Evolutionary conservation across 2,329 filamentous ascomycete species (phyloP), one percentile per base, ranked within the genome.

Genomic region (Talaromyces sp.): DNA sequence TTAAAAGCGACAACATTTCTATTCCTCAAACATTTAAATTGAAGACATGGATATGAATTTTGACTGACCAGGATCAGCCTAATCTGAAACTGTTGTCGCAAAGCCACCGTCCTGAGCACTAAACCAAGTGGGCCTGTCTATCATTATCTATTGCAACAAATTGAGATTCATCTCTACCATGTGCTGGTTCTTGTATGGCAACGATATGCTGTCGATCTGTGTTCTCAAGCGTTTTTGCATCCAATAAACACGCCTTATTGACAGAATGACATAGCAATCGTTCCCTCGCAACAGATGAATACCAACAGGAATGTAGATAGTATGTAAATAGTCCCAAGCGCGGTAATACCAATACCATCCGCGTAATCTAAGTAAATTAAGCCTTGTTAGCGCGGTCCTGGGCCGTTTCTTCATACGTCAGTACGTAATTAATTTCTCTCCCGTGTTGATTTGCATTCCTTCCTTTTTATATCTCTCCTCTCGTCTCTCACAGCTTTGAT

Each of bases 331-430:
- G 25, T 10, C 3, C 17, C 5, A 22, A 6, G 27, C 25, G 13
- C 17, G 6, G 53, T 38, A 56, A 56, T 56, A 36, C 19, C 13
- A 36, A 36, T 56, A 56, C 53, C 31, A 38, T 15, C n/a, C 53
- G 31, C 53, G 53, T 56, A 38, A 56, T 56, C 8, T 56, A 56
- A 13, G 53, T 31, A 56, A 36, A 36, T 38, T 38, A 56, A 38
- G 53, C 31, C 31, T 56, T 8, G n/a, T 56, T 56, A 56, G 53
- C 31, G 53, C 31, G 53, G 53, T 56, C 53, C 53, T 38, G 53
- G 19, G 3, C 53, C 53, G 53, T 56, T 56, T 56, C 49, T 38
- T 17, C 53, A 15, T 36, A 56, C 53, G 51, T 54, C 51, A 34
- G 51, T n/a, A n/a, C n/a, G n/a, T 54, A 54, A 54, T 36, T 54